Conservation (phyloP, 2,329 filamentous ascomycete species). For the Cladobotryum mycophilum region DNA sequence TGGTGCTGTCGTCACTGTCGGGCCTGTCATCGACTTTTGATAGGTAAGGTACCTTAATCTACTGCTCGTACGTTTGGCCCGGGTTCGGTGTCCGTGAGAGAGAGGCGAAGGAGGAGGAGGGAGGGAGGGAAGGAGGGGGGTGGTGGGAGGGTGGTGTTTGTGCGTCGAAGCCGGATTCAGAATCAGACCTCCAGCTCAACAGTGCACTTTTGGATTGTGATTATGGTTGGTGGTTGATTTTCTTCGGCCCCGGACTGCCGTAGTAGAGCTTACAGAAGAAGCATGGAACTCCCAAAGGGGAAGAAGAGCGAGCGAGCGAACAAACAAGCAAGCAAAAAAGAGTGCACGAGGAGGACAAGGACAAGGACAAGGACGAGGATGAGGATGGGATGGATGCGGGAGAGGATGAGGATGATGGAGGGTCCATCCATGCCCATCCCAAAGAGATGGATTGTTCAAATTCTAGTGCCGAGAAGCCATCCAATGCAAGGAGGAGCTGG, state of each 20-base stretch:
- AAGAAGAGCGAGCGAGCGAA: no score
- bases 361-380: background rate
- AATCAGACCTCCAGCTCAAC: background rate
- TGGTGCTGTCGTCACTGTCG: background rate
- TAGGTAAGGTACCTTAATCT: no score
- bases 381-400: background rate
- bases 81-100: conserved; percentile 4
- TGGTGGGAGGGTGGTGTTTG: background rate
- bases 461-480: no score
- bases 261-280: no score
- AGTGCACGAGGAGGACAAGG: background rate
- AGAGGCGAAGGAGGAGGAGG: conserved; percentile 1
- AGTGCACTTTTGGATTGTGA: no score
- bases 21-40: conserved; percentile 4
- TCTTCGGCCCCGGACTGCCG: no score
- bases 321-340: background rate
- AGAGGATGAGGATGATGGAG: background rate
- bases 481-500: no score
- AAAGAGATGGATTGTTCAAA: background rate
- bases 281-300: no score
- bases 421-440: background rate
- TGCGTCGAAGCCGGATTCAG: background rate
- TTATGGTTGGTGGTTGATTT: no score
- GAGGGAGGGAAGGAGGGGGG: conserved; percentile 7
- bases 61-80: background rate